Percentiles rank a stretch among this genome's conserved stretches.
Evolutionary conservation across 1,284 basidiomycete species (phyloP).

Genomic region (Boletus subluridellus): DNA sequence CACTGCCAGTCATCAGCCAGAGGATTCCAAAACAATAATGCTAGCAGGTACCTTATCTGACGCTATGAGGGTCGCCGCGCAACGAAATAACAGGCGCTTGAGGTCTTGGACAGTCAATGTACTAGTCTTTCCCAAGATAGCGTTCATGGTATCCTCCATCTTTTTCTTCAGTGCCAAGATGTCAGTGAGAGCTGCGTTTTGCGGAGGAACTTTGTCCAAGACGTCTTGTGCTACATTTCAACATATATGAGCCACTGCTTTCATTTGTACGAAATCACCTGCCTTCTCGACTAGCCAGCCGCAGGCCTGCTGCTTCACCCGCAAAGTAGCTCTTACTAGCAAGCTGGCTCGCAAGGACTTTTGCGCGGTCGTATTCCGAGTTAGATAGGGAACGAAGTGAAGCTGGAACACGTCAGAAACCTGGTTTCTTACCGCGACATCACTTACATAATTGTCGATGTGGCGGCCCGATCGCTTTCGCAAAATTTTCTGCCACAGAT

Average conservation of each 20-base stretch:
- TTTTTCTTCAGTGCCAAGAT: slow-evolving; percentile 66
- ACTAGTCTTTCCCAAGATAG: slow-evolving; percentile 69
- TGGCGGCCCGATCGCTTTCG: slow-evolving; percentile 73
- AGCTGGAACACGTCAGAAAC: slow-evolving; percentile 32
- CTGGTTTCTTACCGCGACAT: neutral
- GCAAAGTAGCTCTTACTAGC: slow-evolving; percentile 83
- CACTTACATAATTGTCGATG: slow-evolving; percentile 73
- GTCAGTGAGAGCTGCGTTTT: slow-evolving; percentile 54
- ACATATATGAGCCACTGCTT: neutral
- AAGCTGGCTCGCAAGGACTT: slow-evolving; percentile 74
- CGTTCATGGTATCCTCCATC: slow-evolving; percentile 63
- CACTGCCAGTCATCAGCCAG: slow-evolving; percentile 44
- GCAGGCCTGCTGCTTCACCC: slow-evolving; percentile 82
- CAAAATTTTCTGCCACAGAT: slow-evolving; percentile 82
- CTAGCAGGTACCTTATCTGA: slow-evolving; percentile 53
- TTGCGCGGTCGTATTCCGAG: slow-evolving; percentile 72
- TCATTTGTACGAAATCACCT: slow-evolving; percentile 7
- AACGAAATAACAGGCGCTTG: slow-evolving; percentile 83
- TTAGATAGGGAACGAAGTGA: slow-evolving; percentile 58
- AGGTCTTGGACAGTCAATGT: slow-evolving; percentile 76
- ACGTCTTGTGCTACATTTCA: slow-evolving; percentile 45
- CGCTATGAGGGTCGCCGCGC: slow-evolving; percentile 76
- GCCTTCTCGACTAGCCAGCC: slow-evolving; percentile 60
- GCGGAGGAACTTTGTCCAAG: slow-evolving; percentile 61
- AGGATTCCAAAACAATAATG: neutral